Evolutionary conservation across 2,329 filamentous ascomycete species (phyloP).

Genomic region (Sporothrix phasma): DNA sequence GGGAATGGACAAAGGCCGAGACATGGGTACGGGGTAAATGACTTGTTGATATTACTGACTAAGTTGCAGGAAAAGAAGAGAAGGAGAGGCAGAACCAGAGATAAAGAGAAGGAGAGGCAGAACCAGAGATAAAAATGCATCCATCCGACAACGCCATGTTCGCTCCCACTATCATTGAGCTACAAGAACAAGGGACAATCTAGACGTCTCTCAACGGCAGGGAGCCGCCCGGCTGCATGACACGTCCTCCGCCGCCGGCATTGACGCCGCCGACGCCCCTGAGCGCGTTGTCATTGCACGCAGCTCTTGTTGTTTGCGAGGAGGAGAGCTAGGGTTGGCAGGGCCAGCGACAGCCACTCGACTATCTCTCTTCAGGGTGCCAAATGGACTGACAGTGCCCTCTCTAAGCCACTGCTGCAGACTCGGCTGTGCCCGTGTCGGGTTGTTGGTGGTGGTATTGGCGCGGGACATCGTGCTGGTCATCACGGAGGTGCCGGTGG

Average conservation of each 20-base stretch:
- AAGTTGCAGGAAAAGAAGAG: not conserved
- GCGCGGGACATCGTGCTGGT: constrained; percentile 10
- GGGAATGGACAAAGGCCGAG: not conserved
- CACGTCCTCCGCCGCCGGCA: constrained; percentile 12
- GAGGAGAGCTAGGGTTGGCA: no score
- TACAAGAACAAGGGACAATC: not conserved
- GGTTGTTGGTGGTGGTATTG: constrained; percentile 9
- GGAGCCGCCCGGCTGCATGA: constrained; percentile 14
- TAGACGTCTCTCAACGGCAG: constrained; percentile 13
- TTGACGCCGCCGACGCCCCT: constrained; percentile 18
- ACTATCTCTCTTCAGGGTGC: constrained; percentile 21
- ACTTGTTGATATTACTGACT: no score
- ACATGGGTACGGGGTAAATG: no score
- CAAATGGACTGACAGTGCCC: constrained; percentile 29
- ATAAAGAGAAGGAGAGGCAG: not conserved
- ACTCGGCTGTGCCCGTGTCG: constrained; percentile 19
- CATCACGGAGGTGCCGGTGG: constrained; percentile 8
- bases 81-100: no score
- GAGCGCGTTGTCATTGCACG: constrained; percentile 11
- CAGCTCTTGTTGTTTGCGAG: constrained; percentile 11
- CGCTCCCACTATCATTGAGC: not conserved
- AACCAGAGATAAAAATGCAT: not conserved
- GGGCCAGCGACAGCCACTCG: no score
- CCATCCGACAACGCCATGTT: not conserved
- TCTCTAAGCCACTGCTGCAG: constrained; percentile 27